phyloP scores from a whole-genome alignment of 805 yeast genomes.

The Candida ficus region DNA sequence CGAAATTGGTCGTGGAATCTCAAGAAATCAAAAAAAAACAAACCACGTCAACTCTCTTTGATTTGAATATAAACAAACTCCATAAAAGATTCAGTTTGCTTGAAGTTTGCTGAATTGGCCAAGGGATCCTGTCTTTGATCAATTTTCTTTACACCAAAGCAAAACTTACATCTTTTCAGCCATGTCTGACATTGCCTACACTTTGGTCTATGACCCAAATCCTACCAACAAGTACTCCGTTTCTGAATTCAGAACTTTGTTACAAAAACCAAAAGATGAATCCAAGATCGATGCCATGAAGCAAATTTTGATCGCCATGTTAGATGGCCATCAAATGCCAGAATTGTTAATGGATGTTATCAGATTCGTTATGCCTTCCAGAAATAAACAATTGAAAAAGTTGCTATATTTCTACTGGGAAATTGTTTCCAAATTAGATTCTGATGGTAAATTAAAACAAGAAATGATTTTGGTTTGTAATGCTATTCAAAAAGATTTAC shows the following conservation, averaged over 20 bases:
- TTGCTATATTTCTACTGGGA: constrained; percentile 96
- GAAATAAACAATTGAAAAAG: constrained; percentile 84
- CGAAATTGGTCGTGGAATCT: constrained; percentile 7
- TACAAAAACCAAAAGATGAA: constrained; percentile 89
- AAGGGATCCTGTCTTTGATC: too few relatives aligned
- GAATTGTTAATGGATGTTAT: constrained; percentile 94
- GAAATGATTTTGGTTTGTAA: constrained; percentile 99
- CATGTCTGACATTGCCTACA: constrained; percentile 50
- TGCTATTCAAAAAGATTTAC: constrained; percentile 94
- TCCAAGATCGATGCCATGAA: constrained; percentile 88
- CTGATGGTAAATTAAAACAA: constrained; percentile 87
- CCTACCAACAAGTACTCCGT: constrained; percentile 54
- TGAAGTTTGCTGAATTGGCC: too few relatives aligned
- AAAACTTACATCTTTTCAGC: too few relatives aligned
- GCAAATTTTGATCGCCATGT: constrained; percentile 74
- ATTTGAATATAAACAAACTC: too few relatives aligned
- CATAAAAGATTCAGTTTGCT: too few relatives aligned
- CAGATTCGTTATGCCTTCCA: constrained; percentile 96
- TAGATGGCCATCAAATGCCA: constrained; percentile 91
- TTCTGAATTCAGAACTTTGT: constrained; percentile 66
- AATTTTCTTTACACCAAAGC: too few relatives aligned
- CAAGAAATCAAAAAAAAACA: constrained; percentile 67
- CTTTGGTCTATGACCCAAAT: constrained; percentile 74
- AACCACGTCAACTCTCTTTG: constrained; percentile 2
- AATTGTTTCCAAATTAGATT: constrained; percentile 87